phyloP scores from a whole-genome alignment of 768 basidiomycete species.

The Xanthoconium purpureum region DNA sequence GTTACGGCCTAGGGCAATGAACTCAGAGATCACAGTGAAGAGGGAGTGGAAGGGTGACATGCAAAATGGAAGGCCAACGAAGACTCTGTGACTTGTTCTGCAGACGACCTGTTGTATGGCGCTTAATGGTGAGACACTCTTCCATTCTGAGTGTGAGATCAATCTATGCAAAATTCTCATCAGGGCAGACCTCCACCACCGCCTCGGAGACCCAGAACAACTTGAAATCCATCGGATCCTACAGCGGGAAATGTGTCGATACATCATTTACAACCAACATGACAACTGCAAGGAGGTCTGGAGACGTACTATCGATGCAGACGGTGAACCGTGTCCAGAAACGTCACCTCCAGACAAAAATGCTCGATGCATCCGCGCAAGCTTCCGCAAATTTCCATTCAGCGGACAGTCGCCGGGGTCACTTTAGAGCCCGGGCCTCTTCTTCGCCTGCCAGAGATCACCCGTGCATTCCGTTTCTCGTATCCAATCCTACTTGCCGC shows the following conservation, averaged over 20 bases:
- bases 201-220: too few relatives aligned
- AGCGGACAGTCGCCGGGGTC: conserved; percentile 36
- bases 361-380: conserved; percentile 19
- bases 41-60: conserved; percentile 6
- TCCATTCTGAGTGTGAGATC: conserved; percentile 37
- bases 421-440: conserved; percentile 64
- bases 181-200: too few relatives aligned
- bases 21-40: background rate
- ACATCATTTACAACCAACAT: conserved; percentile 61
- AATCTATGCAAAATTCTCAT: too few relatives aligned
- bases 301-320: conserved; percentile 44
- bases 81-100: conserved; percentile 30
- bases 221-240: too few relatives aligned
- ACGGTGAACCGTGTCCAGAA: conserved; percentile 17
- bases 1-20: background rate
- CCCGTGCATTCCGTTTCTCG: conserved; percentile 60
- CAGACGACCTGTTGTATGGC: conserved; percentile 35
- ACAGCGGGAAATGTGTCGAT: too few relatives aligned
- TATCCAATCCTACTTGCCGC: conserved; percentile 63
- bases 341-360: conserved; percentile 35
- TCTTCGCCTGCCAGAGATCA: conserved; percentile 43
- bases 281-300: conserved; percentile 67
- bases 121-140: conserved; percentile 23
- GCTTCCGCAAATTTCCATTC: conserved; percentile 17
- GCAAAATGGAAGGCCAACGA: conserved; percentile 50